phyloP scores from a whole-genome alignment of 192 early-diverging fungal genomes.

The Lunasporangiospora selenospora region DNA sequence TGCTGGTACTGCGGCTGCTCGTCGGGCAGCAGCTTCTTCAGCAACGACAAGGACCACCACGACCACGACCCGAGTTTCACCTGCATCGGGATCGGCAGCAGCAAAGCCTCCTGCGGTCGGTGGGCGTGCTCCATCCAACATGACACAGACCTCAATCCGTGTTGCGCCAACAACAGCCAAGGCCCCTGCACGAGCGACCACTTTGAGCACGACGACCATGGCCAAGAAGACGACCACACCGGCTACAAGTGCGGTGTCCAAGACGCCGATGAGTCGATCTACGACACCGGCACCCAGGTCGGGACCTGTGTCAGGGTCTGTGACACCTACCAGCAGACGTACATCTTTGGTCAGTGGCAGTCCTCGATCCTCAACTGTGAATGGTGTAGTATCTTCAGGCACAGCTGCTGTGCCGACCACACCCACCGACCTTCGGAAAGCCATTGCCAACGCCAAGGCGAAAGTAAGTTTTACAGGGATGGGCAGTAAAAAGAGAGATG shows the following conservation, averaged over 20 bases:
- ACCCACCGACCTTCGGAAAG: conserved; percentile 19
- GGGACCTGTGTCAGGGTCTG: too few relatives aligned
- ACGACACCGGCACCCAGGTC: too few relatives aligned
- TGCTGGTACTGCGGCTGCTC: too few relatives aligned
- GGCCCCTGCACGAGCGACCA: conserved; percentile 1
- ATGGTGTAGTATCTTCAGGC: neutral
- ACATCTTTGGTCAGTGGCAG: too few relatives aligned
- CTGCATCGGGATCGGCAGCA: conserved; percentile 3
- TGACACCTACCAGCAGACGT: too few relatives aligned
- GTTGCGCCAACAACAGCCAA: conserved; percentile 2
- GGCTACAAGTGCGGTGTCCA: too few relatives aligned
- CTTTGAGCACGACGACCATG: neutral
- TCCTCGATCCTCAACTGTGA: too few relatives aligned
- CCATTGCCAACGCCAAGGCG: conserved; percentile 8
- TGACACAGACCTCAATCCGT: conserved; percentile 43
- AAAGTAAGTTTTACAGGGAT: too few relatives aligned
- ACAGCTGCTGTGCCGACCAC: neutral
- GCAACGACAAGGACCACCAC: conserved; percentile 4
- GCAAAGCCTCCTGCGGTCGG: conserved; percentile 27
- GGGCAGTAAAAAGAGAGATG: too few relatives aligned
- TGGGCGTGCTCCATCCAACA: conserved; percentile 25
- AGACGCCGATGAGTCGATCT: too few relatives aligned
- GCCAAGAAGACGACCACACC: neutral
- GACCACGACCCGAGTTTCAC: conserved; percentile 23
- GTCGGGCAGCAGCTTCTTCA: neutral